Evolutionary conservation across 805 yeast species (phyloP).

Genomic region (Tetrapisispora iriomotensis): DNA sequence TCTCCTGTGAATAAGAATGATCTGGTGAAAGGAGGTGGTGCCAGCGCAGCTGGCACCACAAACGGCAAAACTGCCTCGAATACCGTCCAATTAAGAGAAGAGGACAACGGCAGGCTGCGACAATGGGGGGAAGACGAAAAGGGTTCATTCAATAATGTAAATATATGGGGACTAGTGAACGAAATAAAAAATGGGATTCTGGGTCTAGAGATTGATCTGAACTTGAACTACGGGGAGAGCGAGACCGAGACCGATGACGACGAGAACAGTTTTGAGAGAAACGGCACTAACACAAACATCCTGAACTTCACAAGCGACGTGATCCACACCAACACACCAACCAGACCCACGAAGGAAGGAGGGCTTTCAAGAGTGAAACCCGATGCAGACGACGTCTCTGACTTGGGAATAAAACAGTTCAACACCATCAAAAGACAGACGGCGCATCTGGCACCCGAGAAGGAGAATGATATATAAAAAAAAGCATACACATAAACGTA

Average conservation of each 20-base stretch:
- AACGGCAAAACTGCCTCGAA: conserved; percentile 24
- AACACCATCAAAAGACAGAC: not conserved
- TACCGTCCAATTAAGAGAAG: conserved; percentile 39
- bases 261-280: not conserved
- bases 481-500: not conserved
- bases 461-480: not conserved
- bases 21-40: not conserved
- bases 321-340: not conserved
- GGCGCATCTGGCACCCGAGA: not conserved
- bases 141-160: not conserved
- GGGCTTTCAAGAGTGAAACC: not conserved
- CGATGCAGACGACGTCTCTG: not conserved
- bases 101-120: not conserved
- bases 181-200: conserved; percentile 37
- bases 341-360: not conserved
- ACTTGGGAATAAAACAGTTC: not conserved
- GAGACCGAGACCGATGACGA: not conserved
- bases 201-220: conserved; percentile 29
- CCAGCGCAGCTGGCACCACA: not conserved
- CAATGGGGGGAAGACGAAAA: not conserved
- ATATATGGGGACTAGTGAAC: conserved; percentile 41
- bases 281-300: not conserved
- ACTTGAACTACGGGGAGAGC: conserved; percentile 1
- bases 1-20: conserved; percentile 1
- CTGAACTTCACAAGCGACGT: conserved; percentile 1